These are phyloP conservation scores for Torrubiella hemipterigena DNA, from an alignment of 2,329 filamentous ascomycete genomes.

Conservation along the genomic window DNA sequence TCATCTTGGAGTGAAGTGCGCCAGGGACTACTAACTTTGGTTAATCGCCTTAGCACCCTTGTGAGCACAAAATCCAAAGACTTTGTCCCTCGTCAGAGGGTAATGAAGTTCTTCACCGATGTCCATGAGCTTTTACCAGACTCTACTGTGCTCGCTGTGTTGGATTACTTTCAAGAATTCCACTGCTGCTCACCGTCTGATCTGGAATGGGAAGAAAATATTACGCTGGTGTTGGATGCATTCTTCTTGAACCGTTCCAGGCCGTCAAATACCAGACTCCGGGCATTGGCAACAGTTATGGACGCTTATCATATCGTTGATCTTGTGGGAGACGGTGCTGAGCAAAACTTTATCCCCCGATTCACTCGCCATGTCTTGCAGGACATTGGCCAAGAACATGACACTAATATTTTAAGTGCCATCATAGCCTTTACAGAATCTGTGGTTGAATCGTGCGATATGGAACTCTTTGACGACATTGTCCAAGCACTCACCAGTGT, in stretches of 20 bases:
- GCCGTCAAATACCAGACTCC: conserved; percentile 48
- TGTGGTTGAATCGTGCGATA: conserved; percentile 48
- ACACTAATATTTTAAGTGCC: conserved; percentile 52
- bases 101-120: conserved; percentile 54
- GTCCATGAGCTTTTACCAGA: conserved; percentile 53
- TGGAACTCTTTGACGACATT: conserved; percentile 46
- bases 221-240: conserved; percentile 44
- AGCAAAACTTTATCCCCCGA: conserved; percentile 42
- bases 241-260: conserved; percentile 53
- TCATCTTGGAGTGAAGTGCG: conserved; percentile 24
- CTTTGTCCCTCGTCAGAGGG: conserved; percentile 52
- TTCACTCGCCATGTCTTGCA: conserved; percentile 51
- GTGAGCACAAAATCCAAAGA: conserved; percentile 31
- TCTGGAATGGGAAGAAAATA: conserved; percentile 52
- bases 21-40: conserved; percentile 30
- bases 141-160: conserved; percentile 48
- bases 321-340: conserved; percentile 44
- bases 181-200: conserved; percentile 63
- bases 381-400: conserved; percentile 49
- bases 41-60: conserved; percentile 37
- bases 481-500: conserved; percentile 39
- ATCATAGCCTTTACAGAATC: conserved; percentile 53
- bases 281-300: conserved; percentile 48
- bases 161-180: conserved; percentile 57
- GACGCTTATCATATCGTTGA: conserved; percentile 48